phyloP scores from a whole-genome alignment of 2,329 filamentous ascomycete genomes.

The Alternaria incomplexa region DNA sequence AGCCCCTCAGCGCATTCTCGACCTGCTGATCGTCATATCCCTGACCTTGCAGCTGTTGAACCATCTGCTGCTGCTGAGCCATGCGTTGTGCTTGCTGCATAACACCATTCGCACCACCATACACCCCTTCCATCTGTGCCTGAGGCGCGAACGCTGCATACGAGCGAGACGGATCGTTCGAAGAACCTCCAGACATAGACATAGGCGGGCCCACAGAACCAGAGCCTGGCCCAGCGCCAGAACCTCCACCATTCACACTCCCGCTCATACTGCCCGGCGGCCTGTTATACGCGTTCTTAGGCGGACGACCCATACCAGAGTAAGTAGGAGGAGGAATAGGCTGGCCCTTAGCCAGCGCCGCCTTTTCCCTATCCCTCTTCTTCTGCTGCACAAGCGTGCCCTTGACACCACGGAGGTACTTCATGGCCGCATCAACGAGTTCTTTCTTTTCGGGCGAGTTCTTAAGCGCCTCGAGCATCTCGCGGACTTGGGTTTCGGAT shows the following conservation, averaged over 20 bases:
- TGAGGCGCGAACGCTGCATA: background rate
- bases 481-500: constrained; percentile 66
- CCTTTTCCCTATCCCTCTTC: constrained; percentile 49
- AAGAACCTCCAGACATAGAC: background rate
- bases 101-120: constrained; percentile 12
- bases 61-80: constrained; percentile 12
- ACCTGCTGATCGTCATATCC: constrained; percentile 32
- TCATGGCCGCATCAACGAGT: constrained; percentile 60
- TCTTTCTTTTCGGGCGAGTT: constrained; percentile 62
- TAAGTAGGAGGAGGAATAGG: background rate
- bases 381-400: constrained; percentile 61
- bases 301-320: background rate
- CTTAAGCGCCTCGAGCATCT: constrained; percentile 69
- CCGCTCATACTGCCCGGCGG: background rate
- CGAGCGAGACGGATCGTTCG: background rate
- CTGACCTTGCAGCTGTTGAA: constrained; percentile 13
- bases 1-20: constrained; percentile 35
- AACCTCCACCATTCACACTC: background rate
- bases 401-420: constrained; percentile 64
- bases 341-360: constrained; percentile 4
- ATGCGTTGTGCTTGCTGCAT: background rate
- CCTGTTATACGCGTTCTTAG: background rate
- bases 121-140: background rate
- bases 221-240: background rate
- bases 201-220: background rate